Evolutionary conservation across 139 green algal genomes (phyloP).

Genomic region (Tetradesmus obliquus): DNA sequence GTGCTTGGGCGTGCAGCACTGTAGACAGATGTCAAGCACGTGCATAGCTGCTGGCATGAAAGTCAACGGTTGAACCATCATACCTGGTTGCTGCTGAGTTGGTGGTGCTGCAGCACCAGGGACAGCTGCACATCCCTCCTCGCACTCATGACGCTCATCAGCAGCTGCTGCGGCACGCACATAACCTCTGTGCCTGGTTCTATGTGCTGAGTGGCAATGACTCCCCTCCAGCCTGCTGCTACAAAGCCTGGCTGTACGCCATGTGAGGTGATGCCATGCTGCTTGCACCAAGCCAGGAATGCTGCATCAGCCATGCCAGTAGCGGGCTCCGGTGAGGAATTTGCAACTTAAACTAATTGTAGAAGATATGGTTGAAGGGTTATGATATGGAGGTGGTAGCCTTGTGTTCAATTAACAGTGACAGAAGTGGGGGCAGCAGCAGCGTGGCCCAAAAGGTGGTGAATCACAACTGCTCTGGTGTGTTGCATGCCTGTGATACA

Average conservation of each 20-base stretch:
- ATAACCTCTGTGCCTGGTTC: constrained; percentile 55
- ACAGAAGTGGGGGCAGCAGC: too few relatives aligned
- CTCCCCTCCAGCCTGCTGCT: constrained; percentile 63
- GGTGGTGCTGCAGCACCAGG: not conserved
- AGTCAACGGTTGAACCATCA: not conserved
- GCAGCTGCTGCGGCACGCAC: constrained; percentile 59
- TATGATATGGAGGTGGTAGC: too few relatives aligned
- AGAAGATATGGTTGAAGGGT: too few relatives aligned
- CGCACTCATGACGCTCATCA: constrained; percentile 62
- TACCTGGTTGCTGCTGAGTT: constrained; percentile 51
- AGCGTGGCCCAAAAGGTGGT: too few relatives aligned
- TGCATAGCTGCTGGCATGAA: too few relatives aligned
- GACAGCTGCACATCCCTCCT: constrained; percentile 7
- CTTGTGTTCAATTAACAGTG: too few relatives aligned
- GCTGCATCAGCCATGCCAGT: not conserved
- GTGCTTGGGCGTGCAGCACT: too few relatives aligned
- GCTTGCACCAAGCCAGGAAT: constrained; percentile 60
- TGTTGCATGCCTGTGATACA: too few relatives aligned
- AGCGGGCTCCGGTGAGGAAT: not conserved
- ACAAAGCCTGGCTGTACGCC: constrained; percentile 57
- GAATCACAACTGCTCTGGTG: too few relatives aligned
- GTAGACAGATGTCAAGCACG: too few relatives aligned
- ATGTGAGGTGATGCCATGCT: constrained; percentile 30
- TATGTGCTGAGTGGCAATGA: constrained; percentile 66
- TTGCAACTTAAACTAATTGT: too few relatives aligned